A percentile compares a stretch with the other conserved stretches of the same genome.
Evolutionary conservation across 2,329 filamentous ascomycete species (phyloP).

Genomic region (Calonectria honghensis): DNA sequence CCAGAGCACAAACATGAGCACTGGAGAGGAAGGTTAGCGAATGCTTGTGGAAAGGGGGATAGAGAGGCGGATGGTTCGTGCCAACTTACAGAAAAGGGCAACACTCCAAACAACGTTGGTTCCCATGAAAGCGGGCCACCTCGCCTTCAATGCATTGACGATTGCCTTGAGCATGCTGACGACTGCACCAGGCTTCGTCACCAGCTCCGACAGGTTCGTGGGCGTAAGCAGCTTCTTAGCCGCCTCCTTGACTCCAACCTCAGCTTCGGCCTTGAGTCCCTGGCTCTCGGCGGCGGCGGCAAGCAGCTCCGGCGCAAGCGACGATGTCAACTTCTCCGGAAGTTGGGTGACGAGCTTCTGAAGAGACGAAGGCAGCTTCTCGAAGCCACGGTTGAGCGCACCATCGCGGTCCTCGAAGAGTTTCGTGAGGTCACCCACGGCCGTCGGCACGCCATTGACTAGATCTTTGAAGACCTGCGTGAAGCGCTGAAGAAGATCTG

Average conservation of each 20-base stretch:
- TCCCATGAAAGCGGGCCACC: conserved; percentile 93
- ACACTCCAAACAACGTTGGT: conserved; percentile 95
- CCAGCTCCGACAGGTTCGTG: conserved; percentile 84
- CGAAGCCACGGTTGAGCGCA: conserved; percentile 75
- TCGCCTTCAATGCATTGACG: conserved; percentile 87
- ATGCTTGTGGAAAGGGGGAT: background rate
- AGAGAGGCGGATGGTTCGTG: background rate
- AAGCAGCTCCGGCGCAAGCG: conserved; percentile 86
- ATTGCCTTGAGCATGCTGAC: conserved; percentile 92
- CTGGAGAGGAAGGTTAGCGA: conserved; percentile 62
- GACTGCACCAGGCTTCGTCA: conserved; percentile 91
- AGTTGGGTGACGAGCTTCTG: conserved; percentile 91
- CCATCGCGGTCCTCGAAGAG: conserved; percentile 78
- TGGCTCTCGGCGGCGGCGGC: conserved; percentile 86
- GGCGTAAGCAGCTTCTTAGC: conserved; percentile 82
- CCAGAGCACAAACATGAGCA: conserved; percentile 96
- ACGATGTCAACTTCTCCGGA: conserved; percentile 86
- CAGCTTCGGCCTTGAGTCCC: conserved; percentile 74
- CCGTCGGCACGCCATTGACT: conserved; percentile 93
- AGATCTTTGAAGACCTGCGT: conserved; percentile 94
- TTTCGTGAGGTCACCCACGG: conserved; percentile 87
- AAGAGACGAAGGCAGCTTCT: conserved; percentile 84
- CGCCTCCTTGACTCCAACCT: conserved; percentile 75
- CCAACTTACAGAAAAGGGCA: conserved; percentile 84
- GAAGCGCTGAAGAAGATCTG: conserved; percentile 88